phyloP scores from a whole-genome alignment of 1,139 yeast species.

The Yamadazyma buinensis region DNA sequence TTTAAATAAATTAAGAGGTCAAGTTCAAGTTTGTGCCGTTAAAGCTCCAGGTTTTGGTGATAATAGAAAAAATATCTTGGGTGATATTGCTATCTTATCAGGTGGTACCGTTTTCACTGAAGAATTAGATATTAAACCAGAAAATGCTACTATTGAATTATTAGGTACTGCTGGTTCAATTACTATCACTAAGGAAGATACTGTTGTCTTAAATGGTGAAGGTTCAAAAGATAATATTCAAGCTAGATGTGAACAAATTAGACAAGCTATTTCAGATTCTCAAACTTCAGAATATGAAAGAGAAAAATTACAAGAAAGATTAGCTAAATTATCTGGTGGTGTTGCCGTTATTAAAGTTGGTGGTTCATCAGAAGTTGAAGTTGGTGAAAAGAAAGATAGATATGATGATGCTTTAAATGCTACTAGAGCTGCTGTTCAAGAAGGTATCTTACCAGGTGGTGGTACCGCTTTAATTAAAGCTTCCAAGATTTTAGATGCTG shows the following conservation, averaged over 20 bases:
- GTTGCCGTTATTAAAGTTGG: conserved; percentile 99
- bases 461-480: conserved; percentile 99
- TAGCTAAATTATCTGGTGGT: conserved; percentile 98
- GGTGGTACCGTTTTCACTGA: conserved; percentile 99
- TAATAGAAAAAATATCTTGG: conserved; percentile 96
- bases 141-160: conserved; percentile 87
- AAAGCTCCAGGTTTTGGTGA: conserved; percentile 99
- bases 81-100: conserved; percentile 94
- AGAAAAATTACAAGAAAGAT: conserved; percentile 97
- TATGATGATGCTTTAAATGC: conserved; percentile 99
- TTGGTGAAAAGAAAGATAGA: conserved; percentile 99
- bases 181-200: conserved; percentile 95
- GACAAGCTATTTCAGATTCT: conserved; percentile 69
- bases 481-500: conserved; percentile 71
- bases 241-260: conserved; percentile 95
- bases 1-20: conserved; percentile 97
- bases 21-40: conserved; percentile 97
- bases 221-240: conserved; percentile 86
- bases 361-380: conserved; percentile 97
- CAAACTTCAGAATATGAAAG: conserved; percentile 90
- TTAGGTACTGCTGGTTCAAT: conserved; percentile 93
- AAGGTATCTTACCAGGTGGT: conserved; percentile 99
- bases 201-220: conserved; percentile 93
- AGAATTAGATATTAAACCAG: conserved; percentile 96
- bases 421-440: conserved; percentile 99